A percentile compares a stretch with the other conserved stretches of the same genome.
Conservation (phyloP, 495 filamentous ascomycete genomes). For the Lepidopterella palustris region DNA sequence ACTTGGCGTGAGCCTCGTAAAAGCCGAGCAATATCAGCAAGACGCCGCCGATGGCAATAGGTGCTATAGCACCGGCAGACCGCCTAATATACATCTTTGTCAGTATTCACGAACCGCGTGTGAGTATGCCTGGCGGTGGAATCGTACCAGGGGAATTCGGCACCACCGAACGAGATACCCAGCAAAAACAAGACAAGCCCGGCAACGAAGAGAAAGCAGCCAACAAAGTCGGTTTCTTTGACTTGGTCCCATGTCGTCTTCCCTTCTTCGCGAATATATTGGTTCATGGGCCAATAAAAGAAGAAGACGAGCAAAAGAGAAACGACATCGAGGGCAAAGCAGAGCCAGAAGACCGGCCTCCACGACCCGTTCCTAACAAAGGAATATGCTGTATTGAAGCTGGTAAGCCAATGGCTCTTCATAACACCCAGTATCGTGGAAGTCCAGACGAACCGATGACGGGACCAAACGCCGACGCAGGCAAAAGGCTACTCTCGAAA, state of each 20-base stretch:
- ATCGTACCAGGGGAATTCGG: neutral
- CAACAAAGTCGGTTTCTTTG: neutral
- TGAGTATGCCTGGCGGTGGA: too few relatives aligned
- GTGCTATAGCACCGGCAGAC: neutral
- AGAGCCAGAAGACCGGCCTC: neutral
- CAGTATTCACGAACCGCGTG: too few relatives aligned
- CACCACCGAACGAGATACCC: neutral
- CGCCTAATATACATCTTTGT: too few relatives aligned
- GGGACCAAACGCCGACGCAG: neutral
- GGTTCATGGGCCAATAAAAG: neutral
- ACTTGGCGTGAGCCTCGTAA: neutral
- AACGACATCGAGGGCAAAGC: neutral
- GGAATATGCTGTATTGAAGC: too few relatives aligned
- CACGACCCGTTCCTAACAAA: neutral
- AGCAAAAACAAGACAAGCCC: neutral
- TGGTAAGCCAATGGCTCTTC: too few relatives aligned
- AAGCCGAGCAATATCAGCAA: neutral
- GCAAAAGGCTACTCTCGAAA: neutral
- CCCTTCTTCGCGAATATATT: neutral
- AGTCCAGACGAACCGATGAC: neutral
- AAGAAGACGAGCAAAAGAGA: neutral
- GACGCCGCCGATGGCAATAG: neutral
- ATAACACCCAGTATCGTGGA: too few relatives aligned
- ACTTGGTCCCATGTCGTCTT: neutral
- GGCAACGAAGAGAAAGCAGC: neutral